A percentile compares a stretch with the other conserved stretches of the same genome.
These are phyloP conservation scores for Solanum infundibuliforme DNA, from an alignment of 257 asterid genomes.

Conservation along the genomic window DNA sequence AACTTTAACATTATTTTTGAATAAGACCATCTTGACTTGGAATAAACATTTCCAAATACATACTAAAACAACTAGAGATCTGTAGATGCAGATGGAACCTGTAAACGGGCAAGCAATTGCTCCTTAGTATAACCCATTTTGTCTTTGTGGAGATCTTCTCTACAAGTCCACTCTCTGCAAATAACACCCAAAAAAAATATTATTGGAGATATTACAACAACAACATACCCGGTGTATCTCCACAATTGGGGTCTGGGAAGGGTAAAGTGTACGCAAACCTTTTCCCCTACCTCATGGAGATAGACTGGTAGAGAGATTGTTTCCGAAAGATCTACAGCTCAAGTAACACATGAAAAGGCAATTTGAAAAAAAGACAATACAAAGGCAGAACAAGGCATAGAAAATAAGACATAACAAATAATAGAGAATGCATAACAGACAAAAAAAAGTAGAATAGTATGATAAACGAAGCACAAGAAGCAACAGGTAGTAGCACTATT, in stretches of 20 bases:
- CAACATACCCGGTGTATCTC: background rate
- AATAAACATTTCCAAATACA: background rate
- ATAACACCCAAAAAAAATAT: background rate
- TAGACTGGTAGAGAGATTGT: background rate
- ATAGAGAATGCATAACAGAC: background rate
- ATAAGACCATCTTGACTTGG: background rate
- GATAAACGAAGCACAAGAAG: background rate
- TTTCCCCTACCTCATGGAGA: background rate
- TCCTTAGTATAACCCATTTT: constrained; percentile 54
- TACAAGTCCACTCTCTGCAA: background rate
- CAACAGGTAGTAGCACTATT: background rate
- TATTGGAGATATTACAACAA: background rate
- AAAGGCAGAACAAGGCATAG: background rate
- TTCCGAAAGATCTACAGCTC: background rate
- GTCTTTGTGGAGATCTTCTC: background rate
- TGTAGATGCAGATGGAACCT: constrained; percentile 21
- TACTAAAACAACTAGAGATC: background rate
- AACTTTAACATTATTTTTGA: background rate
- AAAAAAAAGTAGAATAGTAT: background rate
- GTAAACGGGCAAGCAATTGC: constrained; percentile 46
- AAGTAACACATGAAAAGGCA: background rate
- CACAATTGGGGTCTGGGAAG: background rate
- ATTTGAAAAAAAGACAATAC: background rate
- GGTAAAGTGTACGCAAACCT: background rate
- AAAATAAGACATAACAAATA: background rate